Evolutionary conservation across 2,329 filamentous ascomycete species (phyloP), one percentile per base, ranked within the genome.

Genomic region (Graphilbum sp.): DNA sequence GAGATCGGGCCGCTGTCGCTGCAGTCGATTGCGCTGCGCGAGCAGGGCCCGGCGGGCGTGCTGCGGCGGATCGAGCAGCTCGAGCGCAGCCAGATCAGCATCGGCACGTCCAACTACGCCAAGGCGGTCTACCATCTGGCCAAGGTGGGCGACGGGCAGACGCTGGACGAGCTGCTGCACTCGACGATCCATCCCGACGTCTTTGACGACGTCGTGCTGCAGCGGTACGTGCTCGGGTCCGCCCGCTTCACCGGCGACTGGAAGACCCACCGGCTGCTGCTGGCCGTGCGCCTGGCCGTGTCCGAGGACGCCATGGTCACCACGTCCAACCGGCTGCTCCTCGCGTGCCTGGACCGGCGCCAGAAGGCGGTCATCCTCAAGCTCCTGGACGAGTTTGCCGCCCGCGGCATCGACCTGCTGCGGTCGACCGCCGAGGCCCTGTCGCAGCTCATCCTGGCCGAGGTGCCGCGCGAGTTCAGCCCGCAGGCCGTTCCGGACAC

Each of bases 1-100:
- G 61, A 65, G 27, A 78, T 94, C 44, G 86, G 86, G 0, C 79
- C 85, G 0, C 60, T 79, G 16, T 80, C 84, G 4, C 54, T 94
- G 17, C 79, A 86, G 45, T 78, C 87, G 34, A 73, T 94, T 54
- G 83, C 77, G 4, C 55, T 79, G 11, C 69, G 82, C 49, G 72
- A 80, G 37, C 54, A 61, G 13, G 10, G 11, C 10, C 54, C 72
- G 0, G 58, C 66, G 24, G 67, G 64, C 7, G 60, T 90, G n/a
- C 50, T 63, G 19, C 52, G 60, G 1, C 71, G 73, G 24, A 66
- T 93, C 20, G 53, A 64, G 20, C 66, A 73, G 38, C 61, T 94
- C 3, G 61, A 69, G 42, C 58, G 64, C 37, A 60, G 72, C 6
- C 74, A 72, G 0, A 80, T 94, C 23, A 61, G 63, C 1, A 61